These are phyloP conservation scores for Larix sibirica DNA, from an alignment of 83 land plant species.

Conservation along the genomic window DNA sequence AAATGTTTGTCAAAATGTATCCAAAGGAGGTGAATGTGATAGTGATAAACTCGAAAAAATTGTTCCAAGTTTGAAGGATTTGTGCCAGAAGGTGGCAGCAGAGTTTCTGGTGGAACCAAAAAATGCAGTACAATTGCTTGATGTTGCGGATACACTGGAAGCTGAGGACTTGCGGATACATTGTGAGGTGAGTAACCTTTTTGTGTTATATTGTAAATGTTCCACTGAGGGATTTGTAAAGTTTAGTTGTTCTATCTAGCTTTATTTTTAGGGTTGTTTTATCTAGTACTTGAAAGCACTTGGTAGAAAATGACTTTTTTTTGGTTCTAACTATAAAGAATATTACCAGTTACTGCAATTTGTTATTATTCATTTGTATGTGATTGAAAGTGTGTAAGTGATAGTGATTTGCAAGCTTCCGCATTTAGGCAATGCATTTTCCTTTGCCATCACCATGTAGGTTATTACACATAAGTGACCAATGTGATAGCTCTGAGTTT, in stretches of 20 bases:
- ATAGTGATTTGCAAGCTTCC: too few species aligned
- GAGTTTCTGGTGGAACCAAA: slow-evolving; percentile 84
- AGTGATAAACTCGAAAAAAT: slow-evolving; percentile 9
- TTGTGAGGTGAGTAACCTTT: slow-evolving; percentile 69
- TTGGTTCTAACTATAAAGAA: too few species aligned
- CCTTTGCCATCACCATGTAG: too few species aligned
- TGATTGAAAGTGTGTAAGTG: too few species aligned
- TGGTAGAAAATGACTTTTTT: too few species aligned
- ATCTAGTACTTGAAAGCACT: too few species aligned
- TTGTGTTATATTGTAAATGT: neutral
- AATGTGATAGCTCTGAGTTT: too few species aligned
- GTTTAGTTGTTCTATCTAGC: neutral
- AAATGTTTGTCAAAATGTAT: slow-evolving; percentile 12
- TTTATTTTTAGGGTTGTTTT: too few species aligned
- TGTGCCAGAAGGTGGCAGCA: slow-evolving; percentile 86
- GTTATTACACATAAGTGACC: too few species aligned
- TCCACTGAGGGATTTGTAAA: neutral
- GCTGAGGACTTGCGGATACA: slow-evolving; percentile 78
- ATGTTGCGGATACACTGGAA: slow-evolving; percentile 89
- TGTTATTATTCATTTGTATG: too few species aligned
- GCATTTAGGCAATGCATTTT: too few species aligned
- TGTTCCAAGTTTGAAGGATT: slow-evolving; percentile 78
- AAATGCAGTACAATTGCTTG: slow-evolving; percentile 86
- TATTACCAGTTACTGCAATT: too few species aligned
- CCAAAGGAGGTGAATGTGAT: neutral